phyloP scores from a whole-genome alignment of 257 asterid species.

The Lithospermum erythrorhizon region DNA sequence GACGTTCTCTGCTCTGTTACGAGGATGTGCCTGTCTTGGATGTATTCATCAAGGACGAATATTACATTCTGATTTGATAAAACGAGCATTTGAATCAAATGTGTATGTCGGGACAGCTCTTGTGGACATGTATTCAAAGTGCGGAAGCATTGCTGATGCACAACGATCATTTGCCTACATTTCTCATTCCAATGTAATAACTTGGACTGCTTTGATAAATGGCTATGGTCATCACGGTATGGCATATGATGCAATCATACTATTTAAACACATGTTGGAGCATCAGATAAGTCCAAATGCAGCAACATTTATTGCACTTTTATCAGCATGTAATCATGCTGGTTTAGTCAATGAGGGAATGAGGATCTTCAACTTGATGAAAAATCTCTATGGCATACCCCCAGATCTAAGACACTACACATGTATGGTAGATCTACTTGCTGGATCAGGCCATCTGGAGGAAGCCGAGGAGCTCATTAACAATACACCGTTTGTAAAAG shows the following conservation, averaged over 20 bases:
- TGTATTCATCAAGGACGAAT: conserved; percentile 54
- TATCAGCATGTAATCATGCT: conserved; percentile 52
- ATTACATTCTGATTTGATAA: conserved; percentile 48
- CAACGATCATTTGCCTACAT: conserved; percentile 37
- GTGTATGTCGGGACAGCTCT: conserved; percentile 64
- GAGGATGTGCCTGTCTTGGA: conserved; percentile 60
- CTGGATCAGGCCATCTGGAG: conserved; percentile 49
- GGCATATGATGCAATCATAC: conserved; percentile 36
- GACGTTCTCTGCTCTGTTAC: conserved; percentile 52
- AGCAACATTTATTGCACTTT: conserved; percentile 60
- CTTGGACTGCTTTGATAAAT: conserved; percentile 71
- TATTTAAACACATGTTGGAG: conserved; percentile 45
- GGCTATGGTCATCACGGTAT: conserved; percentile 56
- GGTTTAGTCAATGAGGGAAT: conserved; percentile 47
- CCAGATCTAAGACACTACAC: conserved; percentile 71
- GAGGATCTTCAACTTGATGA: conserved; percentile 40
- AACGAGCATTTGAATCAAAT: conserved; percentile 51
- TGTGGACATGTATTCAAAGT: conserved; percentile 72
- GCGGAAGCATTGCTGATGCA: conserved; percentile 67
- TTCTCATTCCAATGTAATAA: conserved; percentile 50
- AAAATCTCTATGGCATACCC: conserved; percentile 28
- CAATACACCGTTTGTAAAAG: conserved; percentile 40
- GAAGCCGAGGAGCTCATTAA: conserved; percentile 65
- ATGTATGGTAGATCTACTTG: conserved; percentile 65
- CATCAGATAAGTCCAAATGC: conserved; percentile 47